Percentiles rank a stretch among this genome's conserved stretches.
phyloP scores from a whole-genome alignment of 1,284 basidiomycete species.

The Trametes sp. region DNA sequence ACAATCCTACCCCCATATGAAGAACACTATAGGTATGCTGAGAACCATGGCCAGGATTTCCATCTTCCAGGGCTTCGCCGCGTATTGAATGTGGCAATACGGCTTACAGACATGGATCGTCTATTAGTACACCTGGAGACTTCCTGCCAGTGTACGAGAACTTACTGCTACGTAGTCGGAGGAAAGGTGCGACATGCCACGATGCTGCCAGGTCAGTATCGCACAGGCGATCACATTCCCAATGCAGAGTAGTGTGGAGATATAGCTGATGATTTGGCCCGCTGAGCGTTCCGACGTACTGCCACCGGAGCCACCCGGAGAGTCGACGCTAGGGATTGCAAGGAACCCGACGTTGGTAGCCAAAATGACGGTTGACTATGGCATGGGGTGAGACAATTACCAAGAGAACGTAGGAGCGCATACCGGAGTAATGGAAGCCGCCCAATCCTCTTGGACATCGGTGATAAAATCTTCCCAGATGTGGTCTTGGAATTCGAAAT shows the following conservation, averaged over 20 bases:
- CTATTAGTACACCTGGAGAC: neutral
- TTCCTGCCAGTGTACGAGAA: too few species aligned
- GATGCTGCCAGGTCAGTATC: constrained; percentile 36
- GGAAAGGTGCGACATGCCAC: constrained; percentile 10
- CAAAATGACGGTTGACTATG: constrained; percentile 50
- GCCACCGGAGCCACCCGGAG: neutral
- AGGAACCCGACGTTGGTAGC: constrained; percentile 52
- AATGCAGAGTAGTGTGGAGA: constrained; percentile 37
- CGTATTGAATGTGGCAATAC: constrained; percentile 25
- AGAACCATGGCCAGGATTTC: constrained; percentile 37
- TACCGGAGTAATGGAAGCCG: constrained; percentile 39
- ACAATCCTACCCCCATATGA: constrained; percentile 39
- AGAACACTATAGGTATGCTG: constrained; percentile 38
- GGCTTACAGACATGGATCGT: constrained; percentile 4
- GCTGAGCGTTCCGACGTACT: constrained; percentile 24
- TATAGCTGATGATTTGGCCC: constrained; percentile 39
- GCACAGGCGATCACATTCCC: constrained; percentile 37
- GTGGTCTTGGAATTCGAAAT: constrained; percentile 34
- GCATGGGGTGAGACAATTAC: neutral
- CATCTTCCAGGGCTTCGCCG: constrained; percentile 15
- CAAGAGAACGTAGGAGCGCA: neutral
- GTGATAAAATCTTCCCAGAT: constrained; percentile 36
- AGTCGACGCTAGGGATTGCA: constrained; percentile 45
- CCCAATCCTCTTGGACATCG: constrained; percentile 39
- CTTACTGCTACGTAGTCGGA: constrained; percentile 32